These are phyloP conservation scores for Batrachochytrium dendrobatidis DNA, from an alignment of 371 early-diverging fungal genomes.

Conservation along the genomic window DNA sequence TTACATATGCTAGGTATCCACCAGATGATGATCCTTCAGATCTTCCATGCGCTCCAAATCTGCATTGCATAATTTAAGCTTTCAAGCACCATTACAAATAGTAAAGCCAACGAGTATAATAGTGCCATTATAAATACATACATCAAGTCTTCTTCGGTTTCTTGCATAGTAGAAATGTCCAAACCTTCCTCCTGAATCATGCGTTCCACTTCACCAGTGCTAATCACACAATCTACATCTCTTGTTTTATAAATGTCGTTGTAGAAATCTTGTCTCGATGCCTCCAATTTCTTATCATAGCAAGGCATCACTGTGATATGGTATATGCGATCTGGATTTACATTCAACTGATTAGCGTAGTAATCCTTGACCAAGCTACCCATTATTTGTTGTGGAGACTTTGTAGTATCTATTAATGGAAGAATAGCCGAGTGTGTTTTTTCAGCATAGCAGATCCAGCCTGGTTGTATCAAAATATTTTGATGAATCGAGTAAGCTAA, in stretches of 20 bases:
- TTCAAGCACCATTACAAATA: background rate
- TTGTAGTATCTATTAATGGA: constrained; percentile 73
- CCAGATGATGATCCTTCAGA: constrained; percentile 76
- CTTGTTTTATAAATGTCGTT: constrained; percentile 65
- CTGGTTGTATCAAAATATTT: too few species aligned
- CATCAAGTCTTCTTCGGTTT: constrained; percentile 45
- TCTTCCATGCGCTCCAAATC: constrained; percentile 6
- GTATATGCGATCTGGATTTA: constrained; percentile 66
- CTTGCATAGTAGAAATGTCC: constrained; percentile 20
- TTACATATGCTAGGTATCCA: constrained; percentile 79
- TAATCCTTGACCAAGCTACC: constrained; percentile 83
- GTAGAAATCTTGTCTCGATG: constrained; percentile 85
- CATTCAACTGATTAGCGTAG: constrained; percentile 55
- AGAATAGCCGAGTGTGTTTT: constrained; percentile 86
- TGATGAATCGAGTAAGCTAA: too few species aligned
- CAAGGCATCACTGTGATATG: constrained; percentile 96
- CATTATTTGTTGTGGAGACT: constrained; percentile 95
- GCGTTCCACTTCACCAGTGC: constrained; percentile 76
- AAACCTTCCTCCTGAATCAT: constrained; percentile 66
- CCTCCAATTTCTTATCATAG: constrained; percentile 97
- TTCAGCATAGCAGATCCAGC: constrained; percentile 98
- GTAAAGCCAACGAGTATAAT: background rate
- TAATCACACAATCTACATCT: constrained; percentile 93
- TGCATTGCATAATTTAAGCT: constrained; percentile 17
- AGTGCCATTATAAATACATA: constrained; percentile 24